Evolutionary conservation across 179 eudicot species (phyloP), one percentile per base, ranked within the genome.

Genomic region (Pouteria campechiana): DNA sequence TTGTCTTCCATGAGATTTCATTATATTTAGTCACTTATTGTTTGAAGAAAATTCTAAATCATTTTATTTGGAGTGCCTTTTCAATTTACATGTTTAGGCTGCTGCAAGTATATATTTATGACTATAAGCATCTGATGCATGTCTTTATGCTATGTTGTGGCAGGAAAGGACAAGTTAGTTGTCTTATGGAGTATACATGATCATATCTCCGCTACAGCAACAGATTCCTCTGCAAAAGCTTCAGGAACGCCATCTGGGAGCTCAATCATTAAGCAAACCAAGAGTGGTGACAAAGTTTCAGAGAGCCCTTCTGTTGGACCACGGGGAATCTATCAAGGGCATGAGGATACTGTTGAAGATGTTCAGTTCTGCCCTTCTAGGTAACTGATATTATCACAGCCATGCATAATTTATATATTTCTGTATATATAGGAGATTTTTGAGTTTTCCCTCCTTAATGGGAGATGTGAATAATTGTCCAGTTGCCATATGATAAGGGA

Each of bases 121-220:
- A n/a, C n/a, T n/a, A n/a, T n/a, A n/a, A n/a, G n/a, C n/a, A n/a
- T 8, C 23, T 51, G 15, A 17, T 29, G 35, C 5, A 7, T 5
- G 3, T 27, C 31, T 16, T 5, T 44, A 8, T 60, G 22, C 2
- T 29, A 46, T 27, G 7, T 48, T 37, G 22, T 49, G 50, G 42
- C 73, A 92, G 99, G 99, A 53, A 87, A 87, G 71, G 96, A 92
- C 56, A 87, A 61, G 38, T 72, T 76, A 6, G 96, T 87, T 48
- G 94, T 92, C 45, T 54, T 92, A 60, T 92, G 99, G 99, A 80
- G 94, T 71, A 92, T 92, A 57, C 93, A 87, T n/a, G 99, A 92
- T 59, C 96, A 92, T 45, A 64, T 92, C 41, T 79, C 96, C 17
- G 55, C 81, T 17, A 50, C 78, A 55, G 77, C 94, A 37, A 58